Conservation (phyloP, 352 stramenopile genomes). For the Pythium brachiatum region DNA sequence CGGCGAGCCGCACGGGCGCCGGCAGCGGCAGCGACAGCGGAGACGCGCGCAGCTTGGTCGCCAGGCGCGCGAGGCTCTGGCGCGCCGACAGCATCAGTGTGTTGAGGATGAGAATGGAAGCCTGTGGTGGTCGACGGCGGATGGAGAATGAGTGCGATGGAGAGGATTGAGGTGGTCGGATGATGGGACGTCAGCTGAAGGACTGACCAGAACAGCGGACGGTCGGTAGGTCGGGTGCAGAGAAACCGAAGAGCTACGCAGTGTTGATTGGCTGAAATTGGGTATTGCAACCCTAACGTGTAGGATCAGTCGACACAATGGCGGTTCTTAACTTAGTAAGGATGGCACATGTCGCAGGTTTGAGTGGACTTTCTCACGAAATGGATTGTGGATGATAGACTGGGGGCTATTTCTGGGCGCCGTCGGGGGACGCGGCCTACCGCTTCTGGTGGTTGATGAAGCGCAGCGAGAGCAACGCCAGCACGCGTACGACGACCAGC, state of each 20-base stretch:
- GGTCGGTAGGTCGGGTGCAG: background rate
- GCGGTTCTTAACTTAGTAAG: no score
- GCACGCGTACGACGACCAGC: slow-evolving; percentile 2
- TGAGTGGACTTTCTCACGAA: background rate
- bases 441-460: slow-evolving; percentile 53
- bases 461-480: slow-evolving; percentile 46
- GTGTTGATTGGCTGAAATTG: slow-evolving; percentile 1
- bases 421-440: no score
- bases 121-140: background rate
- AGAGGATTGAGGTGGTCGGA: background rate
- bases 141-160: no score
- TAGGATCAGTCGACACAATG: no score
- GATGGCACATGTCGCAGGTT: background rate
- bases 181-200: background rate
- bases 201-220: slow-evolving; percentile 1
- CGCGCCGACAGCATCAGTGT: background rate
- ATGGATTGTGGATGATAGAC: no score
- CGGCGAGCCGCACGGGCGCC: background rate
- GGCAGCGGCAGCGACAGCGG: background rate
- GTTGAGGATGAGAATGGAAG: background rate
- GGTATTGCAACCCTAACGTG: background rate
- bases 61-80: background rate
- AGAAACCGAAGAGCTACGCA: background rate
- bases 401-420: no score
- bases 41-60: background rate